A percentile compares a stretch with the other conserved stretches of the same genome.
Evolutionary conservation across 2,329 filamentous ascomycete genomes (phyloP).

Genomic region (Teratosphaeria gauchensis): DNA sequence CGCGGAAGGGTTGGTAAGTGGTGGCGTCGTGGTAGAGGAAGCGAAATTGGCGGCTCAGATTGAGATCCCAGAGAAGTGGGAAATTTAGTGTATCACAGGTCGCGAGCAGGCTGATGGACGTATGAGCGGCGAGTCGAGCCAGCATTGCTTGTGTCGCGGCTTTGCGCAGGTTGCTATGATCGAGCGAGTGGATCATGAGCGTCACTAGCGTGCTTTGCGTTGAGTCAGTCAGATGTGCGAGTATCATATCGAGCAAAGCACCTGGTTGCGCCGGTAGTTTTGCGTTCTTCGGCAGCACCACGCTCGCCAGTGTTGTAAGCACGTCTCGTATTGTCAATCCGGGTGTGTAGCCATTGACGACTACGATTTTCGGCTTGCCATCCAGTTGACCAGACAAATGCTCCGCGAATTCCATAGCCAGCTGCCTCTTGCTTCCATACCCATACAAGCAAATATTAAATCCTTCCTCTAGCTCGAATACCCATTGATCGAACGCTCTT

Average conservation of each 20-base stretch:
- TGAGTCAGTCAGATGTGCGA: conserved; percentile 47
- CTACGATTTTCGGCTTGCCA: conserved; percentile 51
- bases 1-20: conserved; percentile 66
- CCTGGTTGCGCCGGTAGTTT: conserved; percentile 56
- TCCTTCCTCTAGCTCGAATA: conserved; percentile 75
- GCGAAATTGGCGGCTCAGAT: conserved; percentile 69
- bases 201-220: conserved; percentile 29
- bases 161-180: conserved; percentile 66
- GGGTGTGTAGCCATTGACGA: conserved; percentile 77
- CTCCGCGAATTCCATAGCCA: conserved; percentile 66
- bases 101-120: conserved; percentile 61
- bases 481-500: conserved; percentile 82
- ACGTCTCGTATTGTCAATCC: conserved; percentile 59
- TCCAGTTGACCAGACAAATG: conserved; percentile 48
- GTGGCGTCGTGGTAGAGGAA: conserved; percentile 92
- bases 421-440: conserved; percentile 74
- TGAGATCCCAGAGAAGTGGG: conserved; percentile 78
- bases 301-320: conserved; percentile 56
- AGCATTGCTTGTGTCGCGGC: conserved; percentile 61
- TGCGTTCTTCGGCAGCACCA: conserved; percentile 43
- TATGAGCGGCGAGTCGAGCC: conserved; percentile 65
- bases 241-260: conserved; percentile 58
- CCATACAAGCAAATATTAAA: conserved; percentile 90
- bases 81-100: conserved; percentile 86
- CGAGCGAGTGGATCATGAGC: conserved; percentile 67